phyloP scores from a whole-genome alignment of 2,329 filamentous ascomycete species.

The Mycogone perniciosa region DNA sequence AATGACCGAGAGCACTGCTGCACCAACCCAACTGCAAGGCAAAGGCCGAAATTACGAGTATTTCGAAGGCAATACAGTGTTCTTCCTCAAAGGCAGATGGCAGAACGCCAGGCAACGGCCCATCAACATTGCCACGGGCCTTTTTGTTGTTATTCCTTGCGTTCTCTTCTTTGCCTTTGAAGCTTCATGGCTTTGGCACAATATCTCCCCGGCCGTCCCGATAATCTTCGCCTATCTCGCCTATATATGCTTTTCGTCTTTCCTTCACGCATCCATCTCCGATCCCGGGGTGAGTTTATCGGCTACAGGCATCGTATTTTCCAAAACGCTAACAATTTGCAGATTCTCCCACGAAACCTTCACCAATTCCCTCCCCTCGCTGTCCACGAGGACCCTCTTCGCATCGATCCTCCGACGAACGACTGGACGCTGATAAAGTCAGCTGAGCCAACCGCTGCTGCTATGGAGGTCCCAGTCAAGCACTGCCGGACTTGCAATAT shows the following conservation, averaged over 20 bases:
- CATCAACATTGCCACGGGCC: slow-evolving; percentile 79
- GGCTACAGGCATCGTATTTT: neutral
- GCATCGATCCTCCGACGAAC: slow-evolving; percentile 76
- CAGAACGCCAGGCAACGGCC: slow-evolving; percentile 85
- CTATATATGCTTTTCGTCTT: slow-evolving; percentile 86
- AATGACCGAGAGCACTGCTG: slow-evolving; percentile 24
- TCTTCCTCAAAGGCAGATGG: slow-evolving; percentile 77
- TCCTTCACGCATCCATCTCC: slow-evolving; percentile 83
- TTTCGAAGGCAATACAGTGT: slow-evolving; percentile 88
- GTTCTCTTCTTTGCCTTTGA: slow-evolving; percentile 81
- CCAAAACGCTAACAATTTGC: slow-evolving; percentile 13
- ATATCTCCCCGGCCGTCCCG: slow-evolving; percentile 83
- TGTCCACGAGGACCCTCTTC: slow-evolving; percentile 72
- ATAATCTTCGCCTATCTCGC: slow-evolving; percentile 88
- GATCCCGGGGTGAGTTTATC: slow-evolving; percentile 78
- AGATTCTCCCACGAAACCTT: slow-evolving; percentile 90
- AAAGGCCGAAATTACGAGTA: slow-evolving; percentile 76
- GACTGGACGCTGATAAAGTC: slow-evolving; percentile 93
- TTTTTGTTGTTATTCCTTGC: slow-evolving; percentile 72
- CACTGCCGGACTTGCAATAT: slow-evolving; percentile 98
- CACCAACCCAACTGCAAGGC: slow-evolving; percentile 26
- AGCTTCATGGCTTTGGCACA: slow-evolving; percentile 76
- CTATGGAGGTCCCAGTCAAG: slow-evolving; percentile 97
- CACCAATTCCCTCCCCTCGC: slow-evolving; percentile 77
- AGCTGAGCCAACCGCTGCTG: slow-evolving; percentile 64